These are phyloP conservation scores for Seiridium cupressi DNA, from an alignment of 2,329 filamentous ascomycete genomes.

Conservation along the genomic window DNA sequence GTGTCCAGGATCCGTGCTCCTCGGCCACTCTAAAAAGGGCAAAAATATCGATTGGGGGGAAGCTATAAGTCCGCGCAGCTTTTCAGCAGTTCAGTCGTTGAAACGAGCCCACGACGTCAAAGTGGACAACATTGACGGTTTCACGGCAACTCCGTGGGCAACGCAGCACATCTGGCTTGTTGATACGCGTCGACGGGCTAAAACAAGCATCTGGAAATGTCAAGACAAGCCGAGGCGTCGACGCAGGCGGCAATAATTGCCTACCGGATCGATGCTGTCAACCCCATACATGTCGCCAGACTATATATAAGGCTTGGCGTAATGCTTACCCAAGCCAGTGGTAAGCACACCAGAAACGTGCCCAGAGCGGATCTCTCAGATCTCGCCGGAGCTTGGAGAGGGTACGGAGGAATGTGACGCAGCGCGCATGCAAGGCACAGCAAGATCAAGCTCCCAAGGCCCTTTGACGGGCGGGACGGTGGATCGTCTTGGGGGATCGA, in stretches of 20 bases:
- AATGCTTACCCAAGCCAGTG: conserved; percentile 2
- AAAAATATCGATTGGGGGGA: too few relatives aligned
- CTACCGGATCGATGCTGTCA: not conserved
- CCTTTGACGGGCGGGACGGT: not conserved
- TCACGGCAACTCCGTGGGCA: not conserved
- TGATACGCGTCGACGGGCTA: not conserved
- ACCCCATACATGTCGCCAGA: not conserved
- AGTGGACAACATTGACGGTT: not conserved
- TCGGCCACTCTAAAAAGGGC: too few relatives aligned
- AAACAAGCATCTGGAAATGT: conserved; percentile 12
- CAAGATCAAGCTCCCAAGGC: not conserved
- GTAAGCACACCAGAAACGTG: not conserved
- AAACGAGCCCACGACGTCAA: not conserved
- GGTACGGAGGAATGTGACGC: not conserved
- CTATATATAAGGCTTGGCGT: conserved; percentile 6
- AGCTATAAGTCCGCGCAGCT: too few relatives aligned
- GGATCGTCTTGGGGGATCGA: conserved; percentile 1
- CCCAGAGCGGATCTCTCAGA: not conserved
- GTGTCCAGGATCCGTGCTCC: too few relatives aligned
- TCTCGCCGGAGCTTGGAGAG: not conserved
- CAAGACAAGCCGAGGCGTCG: conserved; percentile 14
- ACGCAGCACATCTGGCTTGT: not conserved
- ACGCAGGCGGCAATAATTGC: conserved; percentile 16
- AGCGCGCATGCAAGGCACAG: not conserved
- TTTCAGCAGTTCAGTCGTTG: too few relatives aligned